Evolutionary conservation across 306 rosid genomes (phyloP), one percentile per base, ranked within the genome.

Genomic region (Medicago ruthenica): DNA sequence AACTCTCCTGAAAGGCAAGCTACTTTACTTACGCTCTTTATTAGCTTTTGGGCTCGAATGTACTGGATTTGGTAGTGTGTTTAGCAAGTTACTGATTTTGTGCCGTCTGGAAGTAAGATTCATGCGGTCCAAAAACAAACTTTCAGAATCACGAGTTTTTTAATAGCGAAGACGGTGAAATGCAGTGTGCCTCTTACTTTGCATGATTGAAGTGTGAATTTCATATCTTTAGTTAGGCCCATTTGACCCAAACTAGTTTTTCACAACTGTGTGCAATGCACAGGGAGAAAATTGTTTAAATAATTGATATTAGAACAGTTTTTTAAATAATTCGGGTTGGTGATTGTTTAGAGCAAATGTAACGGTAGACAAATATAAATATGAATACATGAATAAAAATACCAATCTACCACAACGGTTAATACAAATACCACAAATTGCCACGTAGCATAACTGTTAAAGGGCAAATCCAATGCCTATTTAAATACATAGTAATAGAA

Each of bases 1-100:
- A 93, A 91, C 83, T 93, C 98, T 59, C 97, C 97, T 24, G 96
- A 91, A 75, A 91, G 96, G 98, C 90, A 78, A 24, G 65, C 45
- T 20, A 50, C 15, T 40, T 57, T 20, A 50, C 15, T 40, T 57
- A 41, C 50, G 50, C 47, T 54, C 20, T 18, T 12, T 17, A 40
- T 9, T 45, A n/a, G 12, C 15, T 45, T 22, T 22, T 31, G 44
- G 17, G n/a, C 61, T 34, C 59, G 0, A 68, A 47, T 31, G 15
- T 8, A 31, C 15, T 45, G 13, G 8, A 22, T 15, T 51, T 16
- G 48, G 11, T 15, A 11, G 61, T 15, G 22, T 48, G 16, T 51
- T 34, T 48, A 9, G 45, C 63, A 48, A 48, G 17, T 14, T 48
- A 48, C 54, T 48, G 8, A 15, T 48, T 48, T 14, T 48, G 54